phyloP scores from a whole-genome alignment of 2,329 filamentous ascomycete genomes.

The Knufia fluminis region DNA sequence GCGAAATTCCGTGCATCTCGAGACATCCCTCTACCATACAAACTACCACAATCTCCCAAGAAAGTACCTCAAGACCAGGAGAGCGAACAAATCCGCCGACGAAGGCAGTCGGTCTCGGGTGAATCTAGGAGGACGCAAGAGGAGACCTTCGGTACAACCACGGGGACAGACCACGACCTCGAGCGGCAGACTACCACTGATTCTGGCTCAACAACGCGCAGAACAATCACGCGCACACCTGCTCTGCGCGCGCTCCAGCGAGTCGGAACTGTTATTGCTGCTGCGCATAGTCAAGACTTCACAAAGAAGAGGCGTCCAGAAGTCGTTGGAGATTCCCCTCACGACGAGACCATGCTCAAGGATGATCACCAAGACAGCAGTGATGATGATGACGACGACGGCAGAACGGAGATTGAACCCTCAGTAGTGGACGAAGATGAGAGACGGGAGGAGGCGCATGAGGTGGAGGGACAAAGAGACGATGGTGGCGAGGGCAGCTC shows the following conservation, averaged over 20 bases:
- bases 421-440: neutral
- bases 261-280: conserved; percentile 61
- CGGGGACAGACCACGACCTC: conserved; percentile 17
- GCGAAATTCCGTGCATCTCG: conserved; percentile 79
- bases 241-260: conserved; percentile 30
- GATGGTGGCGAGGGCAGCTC: conserved; percentile 3
- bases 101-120: neutral
- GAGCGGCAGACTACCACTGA: conserved; percentile 14
- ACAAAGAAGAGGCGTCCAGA: conserved; percentile 61
- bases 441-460: neutral
- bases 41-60: neutral
- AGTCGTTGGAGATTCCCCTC: conserved; percentile 27
- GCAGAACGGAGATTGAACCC: neutral
- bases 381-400: conserved; percentile 25
- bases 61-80: neutral
- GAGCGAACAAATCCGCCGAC: neutral
- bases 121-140: neutral
- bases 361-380: conserved; percentile 25
- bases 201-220: conserved; percentile 12
- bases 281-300: conserved; percentile 85
- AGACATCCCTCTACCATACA: conserved; percentile 77
- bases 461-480: neutral
- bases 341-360: conserved; percentile 25
- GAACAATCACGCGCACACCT: conserved; percentile 24
- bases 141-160: conserved; percentile 10